Evolutionary conservation across 176 grass and related monocot genomes (phyloP), one percentile per base, ranked within the genome.

Genomic region (Bolboschoenus planiculmis): DNA sequence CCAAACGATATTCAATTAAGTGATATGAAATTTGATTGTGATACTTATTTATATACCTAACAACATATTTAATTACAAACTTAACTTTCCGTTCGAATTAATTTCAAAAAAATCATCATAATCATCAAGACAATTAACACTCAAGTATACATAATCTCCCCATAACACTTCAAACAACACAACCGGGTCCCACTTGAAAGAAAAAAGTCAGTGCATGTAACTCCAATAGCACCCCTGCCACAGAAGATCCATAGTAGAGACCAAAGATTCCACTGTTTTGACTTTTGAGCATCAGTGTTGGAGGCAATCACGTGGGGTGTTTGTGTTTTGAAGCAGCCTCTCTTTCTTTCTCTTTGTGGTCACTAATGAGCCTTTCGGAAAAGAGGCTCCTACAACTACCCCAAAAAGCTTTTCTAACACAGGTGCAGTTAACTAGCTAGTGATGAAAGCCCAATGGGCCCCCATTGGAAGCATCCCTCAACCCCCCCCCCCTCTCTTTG

Each of bases 301-400:
- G 77, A 66, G 78, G 83, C 34, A 3, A 57, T 85, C 87, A 88
- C 87, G 85, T 88, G 87, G 87, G 8, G 55, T 88, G 87, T 76
- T 88, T 81, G 67, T 71, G 67, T 71, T 48, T 47, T 74, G 42
- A 23, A 26, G 70, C 36, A 67, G 37, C 81, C 14, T 13, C 8
- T 13, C 9, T 13, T 14, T 2, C 46, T 13, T 48, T 7, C n/a
- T 29, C 73, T 80, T 88, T 74, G 74, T 80, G 82, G 82, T 70
- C 75, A 65, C 86, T 51, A 71, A 26, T 56, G 46, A 82, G 24
- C 78, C 81, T 88, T 88, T 81, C 24, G 65, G 81, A 85, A 88
- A 88, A 71, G 36, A 54, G 78, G 40, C 30, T 42, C 60, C 59
- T n/a, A n/a, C n/a, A n/a, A n/a, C 60, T 84, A 48, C 27, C 58